These are phyloP conservation scores for Eucalyptus leucophloia DNA, from an alignment of 345 rosid species.

Conservation along the genomic window DNA sequence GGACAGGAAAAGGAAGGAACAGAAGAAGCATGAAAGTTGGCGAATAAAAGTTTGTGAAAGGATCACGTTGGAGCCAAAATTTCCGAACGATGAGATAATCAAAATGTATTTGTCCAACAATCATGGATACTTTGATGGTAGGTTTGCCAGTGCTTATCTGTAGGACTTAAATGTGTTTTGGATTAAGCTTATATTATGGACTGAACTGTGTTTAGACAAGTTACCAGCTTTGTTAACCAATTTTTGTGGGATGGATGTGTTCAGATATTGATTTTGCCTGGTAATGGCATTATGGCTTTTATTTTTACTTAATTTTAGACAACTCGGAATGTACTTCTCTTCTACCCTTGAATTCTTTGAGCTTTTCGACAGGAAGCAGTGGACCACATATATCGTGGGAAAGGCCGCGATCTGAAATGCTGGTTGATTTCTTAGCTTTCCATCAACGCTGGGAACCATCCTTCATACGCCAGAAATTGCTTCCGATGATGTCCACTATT, in stretches of 20 bases:
- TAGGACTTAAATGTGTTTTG: neutral
- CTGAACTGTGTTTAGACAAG: neutral
- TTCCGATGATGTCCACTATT: constrained; percentile 75
- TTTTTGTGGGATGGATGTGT: neutral
- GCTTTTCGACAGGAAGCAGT: constrained; percentile 12
- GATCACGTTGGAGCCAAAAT: constrained; percentile 40
- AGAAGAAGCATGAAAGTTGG: constrained; percentile 50
- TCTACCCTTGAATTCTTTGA: neutral
- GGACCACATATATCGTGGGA: constrained; percentile 45
- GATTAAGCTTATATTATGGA: neutral
- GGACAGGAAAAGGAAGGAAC: constrained; percentile 47
- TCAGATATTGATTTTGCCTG: neutral
- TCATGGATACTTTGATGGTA: constrained; percentile 40
- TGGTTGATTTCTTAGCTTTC: constrained; percentile 68
- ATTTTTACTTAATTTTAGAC: neutral
- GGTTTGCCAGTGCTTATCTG: neutral
- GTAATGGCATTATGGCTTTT: neutral
- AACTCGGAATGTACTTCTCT: neutral
- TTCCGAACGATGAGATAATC: constrained; percentile 63
- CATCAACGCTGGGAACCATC: constrained; percentile 71
- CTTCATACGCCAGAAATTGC: constrained; percentile 58
- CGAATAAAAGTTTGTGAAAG: constrained; percentile 56
- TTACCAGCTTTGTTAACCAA: neutral
- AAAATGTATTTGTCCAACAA: constrained; percentile 44
- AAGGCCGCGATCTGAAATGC: constrained; percentile 60